Base-by-base conservation (phyloP, 1,284 basidiomycete species). In the Ganoderma lucidum region DNA sequence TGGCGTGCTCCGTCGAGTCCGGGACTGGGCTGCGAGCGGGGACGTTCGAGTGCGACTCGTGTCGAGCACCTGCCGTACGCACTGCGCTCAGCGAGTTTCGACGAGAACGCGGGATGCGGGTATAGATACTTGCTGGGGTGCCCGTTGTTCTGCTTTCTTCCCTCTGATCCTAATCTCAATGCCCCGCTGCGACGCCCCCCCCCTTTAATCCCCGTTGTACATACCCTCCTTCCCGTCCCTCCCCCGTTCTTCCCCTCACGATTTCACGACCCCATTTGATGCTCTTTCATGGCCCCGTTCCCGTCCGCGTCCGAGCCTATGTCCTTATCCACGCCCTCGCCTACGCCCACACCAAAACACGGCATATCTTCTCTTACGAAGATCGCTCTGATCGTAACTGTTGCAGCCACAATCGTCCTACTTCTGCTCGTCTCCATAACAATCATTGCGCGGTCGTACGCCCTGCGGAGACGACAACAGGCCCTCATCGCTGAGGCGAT, bases 351-450 rank as follows among this genome's bases (percentile, higher is more conserved):
- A 6, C 39, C 55, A 35, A n/a, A 64, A 58, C 63, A 30, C 45
- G 66, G 48, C 48, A 64, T 62, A 62, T 60, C 41, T 48, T 65
- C 63, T 58, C 32, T 73, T 15, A 60, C 65, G 45, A 62, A 35
- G 30, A 63, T 66, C 28, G 60, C 67, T 72, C 64, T 72, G 62
- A 66, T 64, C 6, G 59, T 67, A 19, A 61, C 69, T 58, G 64
- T 64, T 63, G 64, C 60, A 80, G 89, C 90, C 2, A 91, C 90
- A 1, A 84, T 91, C 55, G 83, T 90, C 68, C 84, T 91, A 37
- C 85, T 91, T n/a, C 83, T 91, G 37, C 81, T 83, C 61, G 86
- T 91, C n/a, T 90, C 88, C 12, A 85, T 84, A 4, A 88, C 88
- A 28, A 90, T 91, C 73, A 84, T 91, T 72, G 71, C 85, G 64